Evolutionary conservation across 2,329 filamentous ascomycete genomes (phyloP).

Genomic region (Arthrobotrys entomopaga): DNA sequence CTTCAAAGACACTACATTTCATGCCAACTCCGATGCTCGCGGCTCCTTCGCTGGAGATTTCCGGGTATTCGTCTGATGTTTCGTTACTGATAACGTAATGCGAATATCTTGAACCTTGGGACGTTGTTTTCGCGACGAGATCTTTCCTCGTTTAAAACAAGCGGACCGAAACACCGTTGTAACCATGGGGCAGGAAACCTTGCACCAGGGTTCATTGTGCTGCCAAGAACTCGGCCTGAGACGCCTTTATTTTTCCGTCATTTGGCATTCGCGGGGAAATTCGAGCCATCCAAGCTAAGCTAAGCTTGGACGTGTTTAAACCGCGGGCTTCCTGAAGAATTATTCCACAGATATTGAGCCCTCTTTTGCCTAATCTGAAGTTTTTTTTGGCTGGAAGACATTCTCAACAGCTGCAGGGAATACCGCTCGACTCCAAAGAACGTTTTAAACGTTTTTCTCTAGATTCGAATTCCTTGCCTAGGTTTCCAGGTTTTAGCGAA

Average conservation of each 20-base stretch:
- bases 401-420: no score
- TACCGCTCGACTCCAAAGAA: no score
- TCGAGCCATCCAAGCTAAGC: not conserved
- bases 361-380: no score
- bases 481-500: no score
- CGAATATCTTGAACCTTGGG: not conserved
- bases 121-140: not conserved
- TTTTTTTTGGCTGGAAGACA: no score
- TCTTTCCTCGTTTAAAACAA: constrained; percentile 12
- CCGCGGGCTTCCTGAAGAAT: constrained; percentile 9
- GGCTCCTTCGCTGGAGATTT: not conserved
- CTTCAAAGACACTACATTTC: not conserved
- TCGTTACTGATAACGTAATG: constrained; percentile 26
- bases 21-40: not conserved
- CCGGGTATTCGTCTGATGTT: constrained; percentile 36
- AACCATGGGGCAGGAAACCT: constrained; percentile 35
- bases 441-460: no score
- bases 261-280: constrained; percentile 26
- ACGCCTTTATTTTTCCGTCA: constrained; percentile 51
- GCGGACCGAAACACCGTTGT: constrained; percentile 53
- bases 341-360: no score
- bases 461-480: no score
- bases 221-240: constrained; percentile 21
- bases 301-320: constrained; percentile 1
- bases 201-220: constrained; percentile 15